Evolutionary conservation across 2,329 filamentous ascomycete genomes (phyloP), one percentile per base, ranked within the genome.

Genomic region (Sphaerulina vaccinii): DNA sequence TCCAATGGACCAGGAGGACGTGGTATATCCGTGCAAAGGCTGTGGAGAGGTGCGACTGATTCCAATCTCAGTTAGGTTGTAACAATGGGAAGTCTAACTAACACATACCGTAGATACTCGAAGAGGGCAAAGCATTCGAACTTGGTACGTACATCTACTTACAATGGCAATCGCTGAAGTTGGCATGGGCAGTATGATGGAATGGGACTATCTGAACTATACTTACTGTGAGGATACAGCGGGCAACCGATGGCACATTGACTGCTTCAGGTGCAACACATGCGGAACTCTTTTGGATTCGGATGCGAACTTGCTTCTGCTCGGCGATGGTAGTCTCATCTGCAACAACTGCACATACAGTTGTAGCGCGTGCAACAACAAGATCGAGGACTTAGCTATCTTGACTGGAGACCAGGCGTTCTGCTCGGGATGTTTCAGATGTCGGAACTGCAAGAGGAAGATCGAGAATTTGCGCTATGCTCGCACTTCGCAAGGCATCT

Each of bases 261-360:
- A 96, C 75, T 99, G 93, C 78, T 99, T 99, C 75, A 44, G 58
- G 42, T 58, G 56, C 51, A 93, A 96, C 71, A 95, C 88, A 50
- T 99, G 92, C 78, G 84, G 85, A 67, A 96, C 91, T 55, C 84
- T 96, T 52, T 90, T 99, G 74, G 93, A 99, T 75, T 97, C 93
- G 56, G 92, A 99, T 69, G 93, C 93, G 64, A 97, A 97, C 73
- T 85, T 99, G 43, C 85, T 99, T 45, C 86, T 99, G 21, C 88
- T 99, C 58, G 93, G 93, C 70, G 93, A 99, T 75, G 93, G 93
- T 60, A 97, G 92, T 15, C 83, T 99, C 61, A 97, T 99, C 64
- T 99, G 93, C 80, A 97, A 96, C 76, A 96, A 96, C 73, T 99
- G 93, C 76, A 97, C 93, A 48, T 99, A 99, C 72, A 96, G 91